Base-by-base conservation (phyloP, 2,329 filamentous ascomycete genomes). In the Cladosporium sp. region DNA sequence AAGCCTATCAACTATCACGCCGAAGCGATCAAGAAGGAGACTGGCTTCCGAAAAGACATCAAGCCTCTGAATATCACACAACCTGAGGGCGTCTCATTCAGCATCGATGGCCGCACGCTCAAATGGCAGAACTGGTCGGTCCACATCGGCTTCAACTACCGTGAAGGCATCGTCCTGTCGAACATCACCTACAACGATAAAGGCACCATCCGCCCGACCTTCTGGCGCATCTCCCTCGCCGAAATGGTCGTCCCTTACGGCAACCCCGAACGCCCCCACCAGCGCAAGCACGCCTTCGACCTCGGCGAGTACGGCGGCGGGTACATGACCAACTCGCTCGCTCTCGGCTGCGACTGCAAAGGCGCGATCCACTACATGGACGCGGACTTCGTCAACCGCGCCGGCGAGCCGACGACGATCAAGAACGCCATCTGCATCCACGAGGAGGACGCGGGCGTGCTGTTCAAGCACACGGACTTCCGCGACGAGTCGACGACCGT, bases 371-470 rank as follows among this genome's bases (percentile, higher is more conserved):
- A 93, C 69, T 96, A 96, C 68, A 83, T 96, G 69, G 89, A 95
- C 63, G 89, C 89, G 2, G 81, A 86, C 9, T 93, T 95, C 66
- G 86, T 91, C 38, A 89, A 89, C 54, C 79, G 83, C 11, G 61
- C 62, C 22, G 91, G 91, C 19, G 79, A 81, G n/a, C 76, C 87
- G 28, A 83, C 84, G 3, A 86, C 84, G 1, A 89, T 95, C 74
- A 92, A 95, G 76, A 95, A 95, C 65, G 91, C 91, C 35, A 86
- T 96, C 60, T 96, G 91, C 69, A 91, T 96, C 59, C 91, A 96
- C 71, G 91, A 96, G 69, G 91, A 96, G 72, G 91, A 96, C 59
- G 82, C 82, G 2, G 91, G 91, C 5, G 93, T 96, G 54, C 76
- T 95, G 1, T 95, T 95, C 81, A 96, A 96, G 74, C 68, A 70